Percentiles rank a stretch among this genome's conserved stretches.
phyloP scores from a whole-genome alignment of 208 protist genomes.

The Trypanosoma lewisi region DNA sequence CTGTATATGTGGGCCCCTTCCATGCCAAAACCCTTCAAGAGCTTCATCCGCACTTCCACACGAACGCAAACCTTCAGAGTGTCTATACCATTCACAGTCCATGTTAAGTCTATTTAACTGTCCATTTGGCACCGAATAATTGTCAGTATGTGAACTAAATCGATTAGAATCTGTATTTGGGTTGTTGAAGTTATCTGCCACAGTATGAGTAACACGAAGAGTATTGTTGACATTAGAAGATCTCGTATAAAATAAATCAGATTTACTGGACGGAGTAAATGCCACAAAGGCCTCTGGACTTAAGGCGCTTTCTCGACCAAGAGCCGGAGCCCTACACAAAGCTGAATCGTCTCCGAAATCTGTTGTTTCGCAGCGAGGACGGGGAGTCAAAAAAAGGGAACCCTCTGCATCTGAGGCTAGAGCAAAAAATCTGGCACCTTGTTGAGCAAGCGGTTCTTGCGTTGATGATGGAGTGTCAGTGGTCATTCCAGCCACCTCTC shows the following conservation, averaged over 20 bases:
- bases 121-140: background rate
- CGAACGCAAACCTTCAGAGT: background rate
- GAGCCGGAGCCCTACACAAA: background rate
- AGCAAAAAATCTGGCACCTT: background rate
- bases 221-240: conserved; percentile 1
- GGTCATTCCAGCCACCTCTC: background rate
- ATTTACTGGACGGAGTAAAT: background rate
- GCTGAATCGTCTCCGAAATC: background rate
- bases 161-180: background rate
- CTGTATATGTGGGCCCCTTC: background rate
- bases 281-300: background rate
- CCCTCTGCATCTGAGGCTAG: background rate
- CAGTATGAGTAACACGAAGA: background rate
- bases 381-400: conserved; percentile 2
- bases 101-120: background rate
- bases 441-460: background rate
- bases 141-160: background rate
- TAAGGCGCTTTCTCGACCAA: background rate
- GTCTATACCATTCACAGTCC: background rate
- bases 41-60: background rate
- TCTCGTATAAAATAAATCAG: background rate
- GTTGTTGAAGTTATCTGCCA: background rate
- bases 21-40: background rate
- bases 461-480: background rate
- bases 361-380: background rate